These are phyloP conservation scores for Fusarium robinianum DNA, from an alignment of 2,329 filamentous ascomycete genomes.

Conservation along the genomic window DNA sequence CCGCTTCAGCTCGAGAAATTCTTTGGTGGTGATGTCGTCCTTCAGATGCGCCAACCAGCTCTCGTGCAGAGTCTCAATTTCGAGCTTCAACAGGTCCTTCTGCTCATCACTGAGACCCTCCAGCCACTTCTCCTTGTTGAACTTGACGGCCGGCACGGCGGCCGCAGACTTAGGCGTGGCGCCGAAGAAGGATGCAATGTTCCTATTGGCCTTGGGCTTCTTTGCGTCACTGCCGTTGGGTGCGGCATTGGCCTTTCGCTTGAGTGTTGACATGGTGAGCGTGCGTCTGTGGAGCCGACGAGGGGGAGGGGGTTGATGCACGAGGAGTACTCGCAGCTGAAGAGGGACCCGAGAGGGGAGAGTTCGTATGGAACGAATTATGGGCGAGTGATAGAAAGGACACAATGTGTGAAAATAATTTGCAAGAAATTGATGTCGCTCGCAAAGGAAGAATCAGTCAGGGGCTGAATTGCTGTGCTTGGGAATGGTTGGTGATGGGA, in stretches of 20 bases:
- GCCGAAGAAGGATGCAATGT: constrained; percentile 89
- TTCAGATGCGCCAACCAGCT: constrained; percentile 91
- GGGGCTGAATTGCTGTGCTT: no score
- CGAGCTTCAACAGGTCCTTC: constrained; percentile 77
- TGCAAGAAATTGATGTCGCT: no score
- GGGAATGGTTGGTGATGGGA: no score
- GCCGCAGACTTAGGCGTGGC: constrained; percentile 59
- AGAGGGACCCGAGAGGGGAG: constrained; percentile 18
- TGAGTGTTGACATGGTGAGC: constrained; percentile 59
- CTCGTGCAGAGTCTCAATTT: constrained; percentile 89
- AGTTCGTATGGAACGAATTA: constrained; percentile 20
- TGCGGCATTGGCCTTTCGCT: constrained; percentile 66
- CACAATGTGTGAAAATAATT: no score
- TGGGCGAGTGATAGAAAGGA: constrained; percentile 22
- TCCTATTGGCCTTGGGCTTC: constrained; percentile 74
- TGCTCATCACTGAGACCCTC: constrained; percentile 78
- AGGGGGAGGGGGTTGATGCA: constrained; percentile 24
- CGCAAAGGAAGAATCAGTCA: no score
- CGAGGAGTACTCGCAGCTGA: constrained; percentile 20
- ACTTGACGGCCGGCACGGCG: constrained; percentile 55
- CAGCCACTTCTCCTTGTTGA: constrained; percentile 93
- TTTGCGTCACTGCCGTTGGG: constrained; percentile 59
- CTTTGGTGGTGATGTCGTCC: constrained; percentile 76
- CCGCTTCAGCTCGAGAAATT: constrained; percentile 85
- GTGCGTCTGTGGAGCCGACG: constrained; percentile 24